Evolutionary conservation across 768 basidiomycete genomes (phyloP), one percentile per base, ranked within the genome.

Genomic region (Auricularia sp.): DNA sequence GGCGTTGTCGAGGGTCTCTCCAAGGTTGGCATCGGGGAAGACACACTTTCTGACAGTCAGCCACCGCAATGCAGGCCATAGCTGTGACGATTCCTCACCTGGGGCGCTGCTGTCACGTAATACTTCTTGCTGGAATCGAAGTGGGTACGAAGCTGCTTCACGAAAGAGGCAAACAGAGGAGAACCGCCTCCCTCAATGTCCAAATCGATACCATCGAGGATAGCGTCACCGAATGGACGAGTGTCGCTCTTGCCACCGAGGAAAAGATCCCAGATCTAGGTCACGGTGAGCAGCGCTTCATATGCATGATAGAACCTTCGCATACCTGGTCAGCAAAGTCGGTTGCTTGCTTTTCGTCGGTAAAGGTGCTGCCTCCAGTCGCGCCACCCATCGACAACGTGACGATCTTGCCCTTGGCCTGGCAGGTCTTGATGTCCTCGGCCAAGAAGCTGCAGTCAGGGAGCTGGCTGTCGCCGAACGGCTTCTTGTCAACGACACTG

Each of bases 381-480:
- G 65, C 67, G 35, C 68, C 66, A 4, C 68, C 68, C 34, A 69
- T 29, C 24, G 67, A 67, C 35, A 69, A 58, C 56, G 80, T 81
- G 18, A 82, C 73, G 56, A 78, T 73, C 70, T 87, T 87, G 3
- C 86, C 86, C 63, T 82, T 82, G 39, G 78, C 74, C 73, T 90
- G 89, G 73, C 89, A 90, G 36, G 80, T 76, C 66, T 79, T 67
- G 68, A 91, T 90, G 67, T 85, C 83, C 5, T 80, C 68, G 2
- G 85, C 85, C 39, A 90, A 75, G 66, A 80, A 80, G 4, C 77
- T 70, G 70, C 89, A 90, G 70, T 89, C 78, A 14, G 85, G 81
- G 35, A 90, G 79, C 42, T 77, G 73, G 18, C 85, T 86, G 33
- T 86, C 88, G 11, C 85, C 72, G 66, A 89, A 89, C 18, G 83